A percentile compares a stretch with the other conserved stretches of the same genome.
phyloP scores from a whole-genome alignment of 1,139 yeast genomes.

The Scheffersomyces lignicola region DNA sequence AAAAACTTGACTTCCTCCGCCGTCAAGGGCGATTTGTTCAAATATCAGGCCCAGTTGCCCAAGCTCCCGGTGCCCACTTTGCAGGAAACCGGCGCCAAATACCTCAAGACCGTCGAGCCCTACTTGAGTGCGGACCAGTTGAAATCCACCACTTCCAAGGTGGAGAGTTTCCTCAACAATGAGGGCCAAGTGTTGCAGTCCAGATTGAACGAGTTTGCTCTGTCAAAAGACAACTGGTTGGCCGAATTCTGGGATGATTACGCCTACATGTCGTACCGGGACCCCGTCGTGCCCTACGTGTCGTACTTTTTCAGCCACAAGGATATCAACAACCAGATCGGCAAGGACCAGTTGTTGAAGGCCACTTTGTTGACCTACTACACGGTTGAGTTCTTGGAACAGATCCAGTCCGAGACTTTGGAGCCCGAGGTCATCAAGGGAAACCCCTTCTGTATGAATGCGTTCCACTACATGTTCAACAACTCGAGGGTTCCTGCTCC shows the following conservation, averaged over 20 bases:
- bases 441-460: slow-evolving; percentile 90
- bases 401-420: slow-evolving; percentile 58
- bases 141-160: slow-evolving; percentile 54
- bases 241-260: slow-evolving; percentile 93
- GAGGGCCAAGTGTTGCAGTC: slow-evolving; percentile 69
- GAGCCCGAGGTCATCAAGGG: slow-evolving; percentile 81
- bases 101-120: slow-evolving; percentile 74
- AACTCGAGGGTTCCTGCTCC: slow-evolving; percentile 77
- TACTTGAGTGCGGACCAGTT: slow-evolving; percentile 55
- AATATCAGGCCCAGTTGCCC: slow-evolving; percentile 75
- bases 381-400: slow-evolving; percentile 54
- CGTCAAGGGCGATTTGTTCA: slow-evolving; percentile 66
- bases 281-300: slow-evolving; percentile 91
- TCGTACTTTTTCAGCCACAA: slow-evolving; percentile 88
- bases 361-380: slow-evolving; percentile 63
- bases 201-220: slow-evolving; percentile 60
- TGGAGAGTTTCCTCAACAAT: slow-evolving; percentile 66
- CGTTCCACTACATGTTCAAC: slow-evolving; percentile 89
- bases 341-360: slow-evolving; percentile 71
- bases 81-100: slow-evolving; percentile 67
- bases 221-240: slow-evolving; percentile 81
- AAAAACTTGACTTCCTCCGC: slow-evolving; percentile 33
- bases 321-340: slow-evolving; percentile 56
- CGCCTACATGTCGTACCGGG: slow-evolving; percentile 88
- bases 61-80: slow-evolving; percentile 85